Base-by-base conservation (phyloP, 2,329 filamentous ascomycete genomes). In the Gaeumannomyces tritici region DNA sequence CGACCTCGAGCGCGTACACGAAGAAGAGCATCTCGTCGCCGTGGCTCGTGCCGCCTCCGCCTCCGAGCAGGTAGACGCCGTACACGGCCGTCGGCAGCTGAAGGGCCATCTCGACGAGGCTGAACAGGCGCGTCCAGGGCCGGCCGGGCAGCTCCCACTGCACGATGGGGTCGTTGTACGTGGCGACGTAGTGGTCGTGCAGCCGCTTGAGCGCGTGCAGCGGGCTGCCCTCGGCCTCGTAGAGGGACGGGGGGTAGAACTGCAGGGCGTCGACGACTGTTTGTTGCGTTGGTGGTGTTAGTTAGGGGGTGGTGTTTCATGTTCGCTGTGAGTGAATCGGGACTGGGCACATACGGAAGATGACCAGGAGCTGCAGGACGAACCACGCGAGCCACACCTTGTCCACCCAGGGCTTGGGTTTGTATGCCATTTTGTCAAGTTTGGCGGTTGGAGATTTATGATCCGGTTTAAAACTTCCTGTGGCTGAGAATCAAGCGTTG, bases 131-230 rank as follows among this genome's bases (percentile, higher is more conserved):
- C 73, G 84, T 82, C 80, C 82, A 86, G 63, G 75, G 74, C 35
- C 70, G 70, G 27, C 69, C 70, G 4, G 73, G 60, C 26, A 57
- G 31, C 21, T 61, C 67, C 70, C 72, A 74, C 65, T 73, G 70
- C 26, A 82, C 79, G 72, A 83, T 81, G 9, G 81, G 82, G 70
- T 86, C 83, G 63, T 81, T 80, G 67, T 80, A 80, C 13, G 73
- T 72, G 47, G 70, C 64, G 56, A 80, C 71, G 72, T 85, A 85
- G 67, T 74, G 76, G 4, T 72, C 64, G 63, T 80, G 79, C 63
- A 84, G 69, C 47, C 71, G 62, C 65, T 76, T 70, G 57, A 84
- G 73, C 65, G 78, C 74, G 70, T 82, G 77, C 8, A 85, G 72
- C 0, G 82, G 82, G 0, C 77, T 70, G 5, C 70, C 73, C 0